phyloP scores from a whole-genome alignment of 2,329 filamentous ascomycete species.

The Clonostachys chloroleuca region DNA sequence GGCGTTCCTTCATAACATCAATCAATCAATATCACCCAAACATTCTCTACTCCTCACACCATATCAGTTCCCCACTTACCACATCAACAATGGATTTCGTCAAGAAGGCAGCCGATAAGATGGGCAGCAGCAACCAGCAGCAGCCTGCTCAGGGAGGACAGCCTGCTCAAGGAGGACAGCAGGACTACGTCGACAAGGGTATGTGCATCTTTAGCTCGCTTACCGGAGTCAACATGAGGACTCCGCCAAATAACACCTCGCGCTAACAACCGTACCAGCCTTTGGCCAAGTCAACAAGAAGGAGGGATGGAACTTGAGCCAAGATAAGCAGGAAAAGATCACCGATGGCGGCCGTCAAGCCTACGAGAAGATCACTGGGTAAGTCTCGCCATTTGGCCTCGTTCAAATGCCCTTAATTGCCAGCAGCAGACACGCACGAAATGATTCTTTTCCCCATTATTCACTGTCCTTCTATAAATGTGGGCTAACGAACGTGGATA shows the following conservation, averaged over 20 bases:
- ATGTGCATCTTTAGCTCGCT: neutral
- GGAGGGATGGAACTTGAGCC: slow-evolving; percentile 14
- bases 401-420: neutral
- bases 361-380: slow-evolving; percentile 19
- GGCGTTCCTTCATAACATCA: no score
- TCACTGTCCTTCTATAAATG: no score
- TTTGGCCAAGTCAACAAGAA: slow-evolving; percentile 14
- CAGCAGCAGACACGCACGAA: no score
- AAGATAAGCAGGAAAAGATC: slow-evolving; percentile 18
- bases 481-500: neutral
- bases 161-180: slow-evolving; percentile 1
- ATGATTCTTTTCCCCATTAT: no score
- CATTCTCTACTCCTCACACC: no score
- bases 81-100: neutral
- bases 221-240: neutral
- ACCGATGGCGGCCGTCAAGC: slow-evolving; percentile 14
- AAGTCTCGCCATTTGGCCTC: slow-evolving; percentile 1
- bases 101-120: neutral
- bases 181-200: slow-evolving; percentile 24
- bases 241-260: neutral
- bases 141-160: neutral
- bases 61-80: no score
- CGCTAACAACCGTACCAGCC: slow-evolving; percentile 2
- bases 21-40: no score
- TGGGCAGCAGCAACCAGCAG: neutral